A percentile compares a stretch with the other conserved stretches of the same genome.
Conservation (phyloP, 2,329 filamentous ascomycete genomes). For the Penicillium digitatum region DNA sequence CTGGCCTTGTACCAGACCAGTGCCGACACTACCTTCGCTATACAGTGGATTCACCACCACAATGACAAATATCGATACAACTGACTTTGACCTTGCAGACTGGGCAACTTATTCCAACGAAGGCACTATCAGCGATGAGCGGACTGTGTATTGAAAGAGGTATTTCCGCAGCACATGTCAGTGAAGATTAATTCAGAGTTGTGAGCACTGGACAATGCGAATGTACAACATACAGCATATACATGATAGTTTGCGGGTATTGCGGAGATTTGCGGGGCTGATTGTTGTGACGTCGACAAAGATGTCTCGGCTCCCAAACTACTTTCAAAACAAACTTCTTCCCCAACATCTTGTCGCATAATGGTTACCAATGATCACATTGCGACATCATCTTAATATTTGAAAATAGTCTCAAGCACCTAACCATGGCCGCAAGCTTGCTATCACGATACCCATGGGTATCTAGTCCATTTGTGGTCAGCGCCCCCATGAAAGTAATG, state of each 20-base stretch:
- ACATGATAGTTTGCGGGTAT: not conserved
- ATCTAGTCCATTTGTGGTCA: slow-evolving; percentile 56
- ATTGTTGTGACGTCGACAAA: not conserved
- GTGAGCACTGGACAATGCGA: too few relatives aligned
- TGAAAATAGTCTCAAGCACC: not conserved
- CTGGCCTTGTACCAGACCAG: too few relatives aligned
- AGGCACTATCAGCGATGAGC: too few relatives aligned
- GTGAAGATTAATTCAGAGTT: too few relatives aligned
- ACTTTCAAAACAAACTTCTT: not conserved
- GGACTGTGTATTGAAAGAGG: too few relatives aligned
- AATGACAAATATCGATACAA: too few relatives aligned
- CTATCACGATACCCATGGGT: slow-evolving; percentile 56
- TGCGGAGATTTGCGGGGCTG: not conserved
- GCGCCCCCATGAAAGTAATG: slow-evolving; percentile 69
- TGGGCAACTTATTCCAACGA: too few relatives aligned
- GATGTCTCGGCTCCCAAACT: not conserved
- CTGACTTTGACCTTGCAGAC: not conserved
- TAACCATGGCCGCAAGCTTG: slow-evolving; percentile 17
- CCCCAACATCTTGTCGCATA: too few relatives aligned
- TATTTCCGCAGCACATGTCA: too few relatives aligned
- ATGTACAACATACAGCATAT: too few relatives aligned
- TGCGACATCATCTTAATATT: not conserved
- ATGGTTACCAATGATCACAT: not conserved
- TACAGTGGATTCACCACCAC: too few relatives aligned
- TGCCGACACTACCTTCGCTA: too few relatives aligned